phyloP scores from a whole-genome alignment of 176 grass and related monocot species.

The Avena sativa region DNA sequence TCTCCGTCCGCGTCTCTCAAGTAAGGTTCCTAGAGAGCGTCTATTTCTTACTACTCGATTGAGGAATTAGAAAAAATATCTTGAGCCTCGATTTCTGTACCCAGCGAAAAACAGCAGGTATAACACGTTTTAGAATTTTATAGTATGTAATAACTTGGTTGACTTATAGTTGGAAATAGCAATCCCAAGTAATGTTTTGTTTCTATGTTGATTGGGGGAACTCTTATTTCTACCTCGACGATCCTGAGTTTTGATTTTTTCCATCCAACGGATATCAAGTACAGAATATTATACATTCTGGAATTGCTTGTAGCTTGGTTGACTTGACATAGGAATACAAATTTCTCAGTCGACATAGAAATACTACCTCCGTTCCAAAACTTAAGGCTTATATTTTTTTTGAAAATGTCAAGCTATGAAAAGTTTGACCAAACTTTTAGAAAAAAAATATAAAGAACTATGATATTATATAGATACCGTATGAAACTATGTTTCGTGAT shows the following conservation, averaged over 20 bases:
- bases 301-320: not conserved
- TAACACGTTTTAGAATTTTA: not conserved
- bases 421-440: too few species aligned
- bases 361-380: too few species aligned
- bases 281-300: not conserved
- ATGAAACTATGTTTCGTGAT: too few species aligned
- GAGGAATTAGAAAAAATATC: not conserved
- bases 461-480: too few species aligned
- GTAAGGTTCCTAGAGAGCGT: constrained; percentile 49
- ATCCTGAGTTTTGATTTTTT: not conserved
- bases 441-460: too few species aligned
- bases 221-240: not conserved
- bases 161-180: not conserved
- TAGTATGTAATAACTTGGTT: not conserved
- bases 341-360: too few species aligned
- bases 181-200: not conserved
- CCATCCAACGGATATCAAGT: not conserved
- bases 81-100: not conserved
- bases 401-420: too few species aligned
- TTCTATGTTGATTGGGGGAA: not conserved
- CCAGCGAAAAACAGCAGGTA: not conserved
- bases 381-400: too few species aligned
- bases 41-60: not conserved
- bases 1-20: constrained; percentile 94
- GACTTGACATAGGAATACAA: not conserved